Percentiles rank a stretch among this genome's conserved stretches.
phyloP scores from a whole-genome alignment of 1,139 yeast species.

The Saccharomyces pastorianus region DNA sequence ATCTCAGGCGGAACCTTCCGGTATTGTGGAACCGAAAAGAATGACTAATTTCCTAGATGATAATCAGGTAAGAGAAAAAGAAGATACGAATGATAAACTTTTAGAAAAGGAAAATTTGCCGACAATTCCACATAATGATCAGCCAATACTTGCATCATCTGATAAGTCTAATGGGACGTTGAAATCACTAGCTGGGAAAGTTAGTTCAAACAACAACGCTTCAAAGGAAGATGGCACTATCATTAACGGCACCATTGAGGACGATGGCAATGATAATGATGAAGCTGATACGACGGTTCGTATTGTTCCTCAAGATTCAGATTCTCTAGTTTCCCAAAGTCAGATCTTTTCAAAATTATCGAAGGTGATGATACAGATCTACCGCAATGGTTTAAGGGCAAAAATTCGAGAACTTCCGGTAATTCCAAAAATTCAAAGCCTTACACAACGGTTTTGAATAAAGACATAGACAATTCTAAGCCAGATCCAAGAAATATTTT shows the following conservation, averaged over 20 bases:
- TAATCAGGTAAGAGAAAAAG: conserved; percentile 5
- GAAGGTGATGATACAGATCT: conserved; percentile 18
- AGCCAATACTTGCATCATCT: neutral
- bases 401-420: conserved; percentile 3
- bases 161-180: neutral
- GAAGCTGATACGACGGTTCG: conserved; percentile 14
- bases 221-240: conserved; percentile 3
- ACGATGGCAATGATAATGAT: conserved; percentile 9
- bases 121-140: neutral
- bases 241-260: conserved; percentile 8
- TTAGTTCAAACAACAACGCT: neutral
- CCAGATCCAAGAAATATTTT: conserved; percentile 28
- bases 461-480: conserved; percentile 29
- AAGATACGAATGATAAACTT: neutral
- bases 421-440: conserved; percentile 18
- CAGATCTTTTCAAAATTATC: conserved; percentile 21
- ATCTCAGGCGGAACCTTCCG: conserved; percentile 3
- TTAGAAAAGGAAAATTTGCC: neutral
- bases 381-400: conserved; percentile 12
- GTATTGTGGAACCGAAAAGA: conserved; percentile 8
- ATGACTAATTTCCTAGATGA: conserved; percentile 11
- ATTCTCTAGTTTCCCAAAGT: conserved; percentile 23
- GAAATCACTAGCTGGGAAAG: neutral
- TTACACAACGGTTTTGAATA: conserved; percentile 30
- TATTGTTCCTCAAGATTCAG: conserved; percentile 8